Base-by-base conservation (phyloP, 768 basidiomycete species). In the Hydnomerulius pinastri region DNA sequence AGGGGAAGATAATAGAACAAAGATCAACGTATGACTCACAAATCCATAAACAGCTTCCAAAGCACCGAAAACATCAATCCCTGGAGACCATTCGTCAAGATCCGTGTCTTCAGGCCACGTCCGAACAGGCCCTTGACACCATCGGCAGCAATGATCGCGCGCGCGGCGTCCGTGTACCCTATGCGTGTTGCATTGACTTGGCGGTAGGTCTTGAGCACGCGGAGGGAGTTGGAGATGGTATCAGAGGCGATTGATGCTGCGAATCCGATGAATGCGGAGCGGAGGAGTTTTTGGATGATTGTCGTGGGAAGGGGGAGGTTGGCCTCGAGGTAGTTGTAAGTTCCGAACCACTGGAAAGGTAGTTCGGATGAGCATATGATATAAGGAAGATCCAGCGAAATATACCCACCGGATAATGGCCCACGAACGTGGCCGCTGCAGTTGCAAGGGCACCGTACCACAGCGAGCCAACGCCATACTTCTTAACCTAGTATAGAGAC, bases 371-470 rank as follows among this genome's bases (percentile, higher is more conserved):
- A 43, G 41, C 29, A 3, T 13, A 27, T 33, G 18, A 12, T 18
- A 48, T 29, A n/a, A 37, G 38, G 15, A 32, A 29, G 4, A 24
- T 10, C 53, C 29, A 29, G 36, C 52, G n/a, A 24, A 20, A 46
- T 17, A 23, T 42, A 70, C 78, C 11, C 60, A 87, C 87, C 1
- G 92, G 92, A 56, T 90, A 97, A 69, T 93, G 81, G 0, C 95
- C 95, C 10, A 93, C 93, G 56, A 97, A 94, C 0, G 93, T 96
- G 2, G 94, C 95, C 5, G 86, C 92, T 2, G 92, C 92, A 2
- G 93, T 97, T 1, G 93, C 96, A 23, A 93, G 51, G 0, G 94
- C 93, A 12, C 94, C 94, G 56, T 90, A 95, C 90, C 91, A 97
- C 20, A 97, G 64, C 13, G 86, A 80, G 25, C 79, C 78, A 15